phyloP scores from a whole-genome alignment of 1,139 yeast species.

The Eremothecium gossypii region DNA sequence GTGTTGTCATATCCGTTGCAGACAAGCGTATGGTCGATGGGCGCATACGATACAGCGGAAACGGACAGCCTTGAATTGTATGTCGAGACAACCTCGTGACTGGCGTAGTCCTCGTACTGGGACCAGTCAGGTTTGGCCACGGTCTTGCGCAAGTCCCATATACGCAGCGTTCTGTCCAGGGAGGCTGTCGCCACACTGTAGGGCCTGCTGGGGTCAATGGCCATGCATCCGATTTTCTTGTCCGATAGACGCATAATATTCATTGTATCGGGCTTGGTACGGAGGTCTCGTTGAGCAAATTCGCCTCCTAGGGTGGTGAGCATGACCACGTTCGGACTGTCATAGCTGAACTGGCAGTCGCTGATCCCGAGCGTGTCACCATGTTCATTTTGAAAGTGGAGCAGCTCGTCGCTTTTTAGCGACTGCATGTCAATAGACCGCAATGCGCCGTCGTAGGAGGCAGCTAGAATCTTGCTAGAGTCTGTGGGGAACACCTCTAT shows the following conservation, averaged over 20 bases:
- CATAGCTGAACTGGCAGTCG: slow-evolving; percentile 48
- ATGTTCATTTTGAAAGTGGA: slow-evolving; percentile 44
- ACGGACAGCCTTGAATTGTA: slow-evolving; percentile 70
- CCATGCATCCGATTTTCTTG: slow-evolving; percentile 84
- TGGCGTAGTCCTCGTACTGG: slow-evolving; percentile 35
- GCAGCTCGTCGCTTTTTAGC: slow-evolving; percentile 48
- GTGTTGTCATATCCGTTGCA: slow-evolving; percentile 92
- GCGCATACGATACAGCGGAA: slow-evolving; percentile 81
- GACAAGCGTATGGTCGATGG: slow-evolving; percentile 56
- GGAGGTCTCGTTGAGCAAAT: slow-evolving; percentile 58
- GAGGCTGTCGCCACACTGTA: slow-evolving; percentile 77
- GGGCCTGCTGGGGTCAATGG: slow-evolving; percentile 57
- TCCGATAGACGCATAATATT: slow-evolving; percentile 54
- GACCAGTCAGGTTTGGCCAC: slow-evolving; percentile 40
- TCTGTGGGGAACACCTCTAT: slow-evolving; percentile 45
- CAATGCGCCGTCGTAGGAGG: slow-evolving; percentile 83
- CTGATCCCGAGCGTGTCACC: slow-evolving; percentile 45
- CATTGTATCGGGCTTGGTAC: slow-evolving; percentile 35
- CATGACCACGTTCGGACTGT: slow-evolving; percentile 48
- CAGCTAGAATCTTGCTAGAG: slow-evolving; percentile 50
- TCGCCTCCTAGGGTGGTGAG: slow-evolving; percentile 74
- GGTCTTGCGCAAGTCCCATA: slow-evolving; percentile 74
- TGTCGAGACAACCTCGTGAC: slow-evolving; percentile 37
- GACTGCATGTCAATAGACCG: slow-evolving; percentile 60
- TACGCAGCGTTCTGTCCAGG: slow-evolving; percentile 67